Base-by-base conservation (phyloP, 371 early-diverging fungal species). In the Mortierella sp. region DNA sequence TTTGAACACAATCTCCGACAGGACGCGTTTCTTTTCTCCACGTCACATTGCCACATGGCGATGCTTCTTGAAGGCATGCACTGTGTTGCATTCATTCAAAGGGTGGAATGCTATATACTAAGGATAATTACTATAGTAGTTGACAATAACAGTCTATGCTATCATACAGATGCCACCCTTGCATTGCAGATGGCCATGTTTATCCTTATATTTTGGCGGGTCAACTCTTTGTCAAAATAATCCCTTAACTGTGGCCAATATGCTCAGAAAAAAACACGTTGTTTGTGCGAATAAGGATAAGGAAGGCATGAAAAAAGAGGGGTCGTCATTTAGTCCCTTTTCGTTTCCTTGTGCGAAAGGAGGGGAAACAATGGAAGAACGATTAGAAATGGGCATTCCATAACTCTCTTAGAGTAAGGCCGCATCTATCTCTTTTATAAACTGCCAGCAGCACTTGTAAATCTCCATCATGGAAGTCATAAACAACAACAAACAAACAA, bases 171-270 rank as follows among this genome's bases (percentile, higher is more conserved):
- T n/a, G n/a, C n/a, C 28, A 28, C 4, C n/a, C 26, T 10, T 2
- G 26, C 26, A n/a, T 60, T 31, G 60, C 38, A 50, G 16, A 50
- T 19, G 8, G 21, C 2, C 38, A 31, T 63, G 6, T 31, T 34
- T 63, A 63, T 2, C 34, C 31, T 60, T 38, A 5, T 38, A 3
- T 34, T 31, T 6, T 42, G 42, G 34, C 68, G 68, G 68, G 24
- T 68, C 24, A 74, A 74, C 58, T 74, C 42, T 74, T 74, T 74
- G 58, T 74, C 58, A 74, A 38, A 38, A 38, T 38, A 38, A 21
- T 19, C 2, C 38, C 10, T 68, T 42, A 10, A 21, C 24, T 9
- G 68, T 68, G 42, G 42, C 24, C 65, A 63, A 9, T 9, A 34
- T n/a, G 26, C 8, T 16, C 54, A 19, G 13, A n/a, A 26, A 24